Evolutionary conservation across 768 basidiomycete genomes (phyloP).

Genomic region (Epithele typhae): DNA sequence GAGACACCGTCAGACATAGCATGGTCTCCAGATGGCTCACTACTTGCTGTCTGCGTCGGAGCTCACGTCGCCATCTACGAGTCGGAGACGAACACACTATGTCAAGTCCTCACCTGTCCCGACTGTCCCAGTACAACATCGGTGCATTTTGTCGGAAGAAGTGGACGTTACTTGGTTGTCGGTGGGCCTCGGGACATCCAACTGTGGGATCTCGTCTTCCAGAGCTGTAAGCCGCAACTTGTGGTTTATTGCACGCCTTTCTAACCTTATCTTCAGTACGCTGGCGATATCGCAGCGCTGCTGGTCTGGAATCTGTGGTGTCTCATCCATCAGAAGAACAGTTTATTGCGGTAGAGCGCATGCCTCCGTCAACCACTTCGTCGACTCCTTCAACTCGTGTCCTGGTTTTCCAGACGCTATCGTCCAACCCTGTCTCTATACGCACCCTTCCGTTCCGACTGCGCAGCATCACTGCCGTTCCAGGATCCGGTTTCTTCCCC

Average conservation of each 20-base stretch:
- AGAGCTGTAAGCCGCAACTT: slow-evolving; percentile 44
- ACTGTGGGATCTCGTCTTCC: slow-evolving; percentile 70
- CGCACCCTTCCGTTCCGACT: slow-evolving; percentile 60
- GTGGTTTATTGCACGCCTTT: neutral
- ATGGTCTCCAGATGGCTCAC: slow-evolving; percentile 85
- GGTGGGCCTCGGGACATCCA: slow-evolving; percentile 44
- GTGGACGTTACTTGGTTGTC: slow-evolving; percentile 68
- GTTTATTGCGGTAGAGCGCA: slow-evolving; percentile 53
- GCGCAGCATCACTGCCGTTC: slow-evolving; percentile 39
- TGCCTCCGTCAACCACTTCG: slow-evolving; percentile 12
- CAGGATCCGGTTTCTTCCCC: slow-evolving; percentile 27
- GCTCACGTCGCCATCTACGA: slow-evolving; percentile 72
- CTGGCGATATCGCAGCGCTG: slow-evolving; percentile 47
- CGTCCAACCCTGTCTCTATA: slow-evolving; percentile 40
- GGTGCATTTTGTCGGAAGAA: slow-evolving; percentile 63
- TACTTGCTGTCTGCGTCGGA: slow-evolving; percentile 72
- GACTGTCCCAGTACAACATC: slow-evolving; percentile 43
- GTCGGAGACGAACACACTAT: slow-evolving; percentile 52
- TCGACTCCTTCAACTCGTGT: slow-evolving; percentile 29
- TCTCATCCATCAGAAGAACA: slow-evolving; percentile 52
- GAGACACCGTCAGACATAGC: slow-evolving; percentile 59
- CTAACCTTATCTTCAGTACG: slow-evolving; percentile 40
- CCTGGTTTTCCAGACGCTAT: slow-evolving; percentile 44
- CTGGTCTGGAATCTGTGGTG: slow-evolving; percentile 41
- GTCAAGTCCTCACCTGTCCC: slow-evolving; percentile 55